These are phyloP conservation scores for Cymodocea nodosa DNA, from an alignment of 116 monocot genomes.

Conservation along the genomic window DNA sequence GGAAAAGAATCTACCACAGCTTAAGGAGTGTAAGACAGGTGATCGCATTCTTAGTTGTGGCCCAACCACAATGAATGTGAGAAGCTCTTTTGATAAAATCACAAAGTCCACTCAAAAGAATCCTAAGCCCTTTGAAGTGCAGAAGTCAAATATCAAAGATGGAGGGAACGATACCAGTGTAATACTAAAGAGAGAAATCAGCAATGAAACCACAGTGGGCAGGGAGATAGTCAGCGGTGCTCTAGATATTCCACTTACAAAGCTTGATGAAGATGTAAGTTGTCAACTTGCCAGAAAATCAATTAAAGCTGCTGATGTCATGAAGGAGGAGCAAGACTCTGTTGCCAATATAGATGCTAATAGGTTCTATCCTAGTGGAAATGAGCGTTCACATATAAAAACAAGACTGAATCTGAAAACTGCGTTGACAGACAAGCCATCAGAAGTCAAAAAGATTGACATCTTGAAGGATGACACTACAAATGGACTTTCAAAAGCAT, in stretches of 20 bases:
- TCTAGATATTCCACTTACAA: constrained; percentile 17
- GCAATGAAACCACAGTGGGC: constrained; percentile 24
- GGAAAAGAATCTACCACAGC: constrained; percentile 22
- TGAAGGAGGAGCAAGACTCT: constrained; percentile 7
- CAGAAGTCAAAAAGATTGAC: constrained; percentile 19
- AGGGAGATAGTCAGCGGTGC: constrained; percentile 19
- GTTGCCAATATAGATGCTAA: constrained; percentile 5
- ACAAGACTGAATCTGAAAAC: constrained; percentile 22
- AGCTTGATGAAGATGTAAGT: constrained; percentile 15
- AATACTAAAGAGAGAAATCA: constrained; percentile 28
- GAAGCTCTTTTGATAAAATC: constrained; percentile 17
- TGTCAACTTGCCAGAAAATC: constrained; percentile 7
- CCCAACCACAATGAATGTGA: constrained; percentile 18
- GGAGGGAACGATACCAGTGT: constrained; percentile 11
- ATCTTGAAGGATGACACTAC: constrained; percentile 6
- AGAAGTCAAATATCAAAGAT: constrained; percentile 21
- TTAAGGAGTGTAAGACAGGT: constrained; percentile 18
- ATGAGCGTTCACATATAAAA: constrained; percentile 6
- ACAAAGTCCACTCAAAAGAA: constrained; percentile 26
- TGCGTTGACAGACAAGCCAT: constrained; percentile 13
- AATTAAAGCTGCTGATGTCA: constrained; percentile 18
- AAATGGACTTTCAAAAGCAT: constrained; percentile 19
- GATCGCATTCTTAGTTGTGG: constrained; percentile 3
- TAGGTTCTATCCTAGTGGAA: not conserved
- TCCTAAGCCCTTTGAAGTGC: constrained; percentile 11